Conservation (phyloP, 371 early-diverging fungal genomes). For the Choanephora cucurbitarum region DNA sequence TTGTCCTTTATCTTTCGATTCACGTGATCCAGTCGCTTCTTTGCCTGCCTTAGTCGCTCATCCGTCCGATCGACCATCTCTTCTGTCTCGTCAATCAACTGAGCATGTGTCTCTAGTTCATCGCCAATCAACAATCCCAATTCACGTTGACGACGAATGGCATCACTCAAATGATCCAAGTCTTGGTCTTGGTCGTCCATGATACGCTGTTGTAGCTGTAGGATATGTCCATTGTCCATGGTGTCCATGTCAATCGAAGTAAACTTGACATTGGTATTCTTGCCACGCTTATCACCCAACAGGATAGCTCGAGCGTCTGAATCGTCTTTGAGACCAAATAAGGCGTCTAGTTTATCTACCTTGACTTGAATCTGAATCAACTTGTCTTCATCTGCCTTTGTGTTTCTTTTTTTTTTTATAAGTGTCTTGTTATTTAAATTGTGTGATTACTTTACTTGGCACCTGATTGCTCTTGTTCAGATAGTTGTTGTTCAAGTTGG, state of each 20-base stretch:
- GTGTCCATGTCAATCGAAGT: conserved; percentile 47
- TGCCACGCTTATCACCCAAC: conserved; percentile 35
- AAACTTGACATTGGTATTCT: conserved; percentile 40
- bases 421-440: background rate
- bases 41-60: conserved; percentile 57
- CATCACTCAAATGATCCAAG: conserved; percentile 66
- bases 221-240: conserved; percentile 60
- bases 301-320: conserved; percentile 41
- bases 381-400: conserved; percentile 60
- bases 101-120: conserved; percentile 75
- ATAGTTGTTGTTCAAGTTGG: conserved; percentile 60
- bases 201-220: conserved; percentile 76
- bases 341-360: conserved; percentile 62
- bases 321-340: conserved; percentile 56
- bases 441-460: conserved; percentile 42
- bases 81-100: conserved; percentile 77
- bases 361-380: conserved; percentile 63
- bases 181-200: conserved; percentile 81
- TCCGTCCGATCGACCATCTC: conserved; percentile 65
- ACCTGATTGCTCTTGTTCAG: conserved; percentile 61
- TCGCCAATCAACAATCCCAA: conserved; percentile 76
- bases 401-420: conserved; percentile 35
- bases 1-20: conserved; percentile 50
- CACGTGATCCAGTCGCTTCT: conserved; percentile 47
- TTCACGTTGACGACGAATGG: conserved; percentile 74